These are phyloP conservation scores for Waltergamsia citrina DNA, from an alignment of 2,329 filamentous ascomycete species.

Conservation along the genomic window DNA sequence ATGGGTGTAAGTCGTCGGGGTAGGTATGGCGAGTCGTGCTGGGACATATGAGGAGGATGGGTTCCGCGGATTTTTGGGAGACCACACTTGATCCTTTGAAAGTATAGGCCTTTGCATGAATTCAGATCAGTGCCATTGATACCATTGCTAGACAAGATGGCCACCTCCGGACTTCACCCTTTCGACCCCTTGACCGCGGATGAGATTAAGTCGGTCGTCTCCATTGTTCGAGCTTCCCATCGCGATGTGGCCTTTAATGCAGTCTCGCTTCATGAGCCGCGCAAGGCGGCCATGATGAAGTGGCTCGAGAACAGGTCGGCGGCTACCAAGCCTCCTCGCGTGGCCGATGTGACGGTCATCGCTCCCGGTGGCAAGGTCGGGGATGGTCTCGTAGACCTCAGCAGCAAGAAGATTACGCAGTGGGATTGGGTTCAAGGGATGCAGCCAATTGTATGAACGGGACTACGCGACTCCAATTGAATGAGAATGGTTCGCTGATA, in stretches of 20 bases:
- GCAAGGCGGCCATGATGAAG: constrained; percentile 72
- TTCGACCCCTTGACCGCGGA: constrained; percentile 64
- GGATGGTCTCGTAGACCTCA: constrained; percentile 72
- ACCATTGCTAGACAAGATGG: too few species aligned
- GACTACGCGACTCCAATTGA: too few species aligned
- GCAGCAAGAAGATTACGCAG: constrained; percentile 52
- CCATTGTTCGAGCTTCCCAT: constrained; percentile 60
- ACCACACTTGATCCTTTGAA: too few species aligned
- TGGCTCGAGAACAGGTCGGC: constrained; percentile 62
- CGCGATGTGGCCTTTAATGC: constrained; percentile 75
- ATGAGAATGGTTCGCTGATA: too few species aligned
- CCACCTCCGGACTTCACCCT: too few species aligned
- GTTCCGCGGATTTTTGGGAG: too few species aligned
- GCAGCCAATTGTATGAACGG: constrained; percentile 69
- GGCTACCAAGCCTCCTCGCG: constrained; percentile 53
- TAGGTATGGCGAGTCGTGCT: too few species aligned
- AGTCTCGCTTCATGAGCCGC: constrained; percentile 74
- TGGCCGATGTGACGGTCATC: constrained; percentile 79
- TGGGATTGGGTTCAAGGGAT: constrained; percentile 71
- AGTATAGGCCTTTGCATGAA: too few species aligned
- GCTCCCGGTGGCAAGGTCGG: constrained; percentile 69
- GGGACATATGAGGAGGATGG: too few species aligned
- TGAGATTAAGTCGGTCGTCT: constrained; percentile 66
- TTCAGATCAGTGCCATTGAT: too few species aligned
- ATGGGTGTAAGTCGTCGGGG: too few species aligned